Base-by-base conservation (phyloP, 1,284 basidiomycete genomes). In the Melampsora larici-populina region DNA sequence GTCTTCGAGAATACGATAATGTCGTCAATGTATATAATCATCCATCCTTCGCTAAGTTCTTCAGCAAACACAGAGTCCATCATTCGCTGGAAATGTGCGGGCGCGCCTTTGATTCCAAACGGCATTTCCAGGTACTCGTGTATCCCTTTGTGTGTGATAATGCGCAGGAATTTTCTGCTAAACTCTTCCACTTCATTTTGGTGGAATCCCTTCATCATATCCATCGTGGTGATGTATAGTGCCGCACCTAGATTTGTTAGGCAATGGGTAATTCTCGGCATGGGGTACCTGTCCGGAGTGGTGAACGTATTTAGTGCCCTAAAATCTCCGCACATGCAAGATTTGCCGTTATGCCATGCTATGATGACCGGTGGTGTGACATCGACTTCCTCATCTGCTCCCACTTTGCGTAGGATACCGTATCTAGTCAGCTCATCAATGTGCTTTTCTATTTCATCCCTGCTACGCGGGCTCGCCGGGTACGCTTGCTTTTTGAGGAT, bases 1-100 rank as follows among this genome's bases (percentile, higher is more conserved):
- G 15, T 31, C 4, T 74, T 29, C 13, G 24, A 21, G 26, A 48
- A 74, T 51, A 74, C 55, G 1, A 66, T 66, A n/a, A 74, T 74
- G 49, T 74, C 63, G 55, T 74, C 71, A 49, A 74, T 74, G 33
- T 74, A 74, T n/a, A n/a, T n/a, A n/a, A n/a, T n/a, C n/a, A n/a
- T n/a, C n/a, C n/a, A n/a, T n/a, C n/a, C n/a, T n/a, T 74, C 29
- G 4, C 11, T 40, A 2, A 74, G 24, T 66, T 74, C 63, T 51
- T 2, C 21, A n/a, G 7, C 18, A 55, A 55, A 55, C 31, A 26
- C 17, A 24, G 51, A 17, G 46, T 72, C 48, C 71, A 74, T 74
- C 63, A 74, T 66, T 11, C 48, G 29, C 31, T 74, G 71, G 24
- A 74, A 74, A 21, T 49, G 51, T 11, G 63, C 60, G 6, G 71